Evolutionary conservation across 345 rosid species (phyloP).

Genomic region (Combretum micranthum): DNA sequence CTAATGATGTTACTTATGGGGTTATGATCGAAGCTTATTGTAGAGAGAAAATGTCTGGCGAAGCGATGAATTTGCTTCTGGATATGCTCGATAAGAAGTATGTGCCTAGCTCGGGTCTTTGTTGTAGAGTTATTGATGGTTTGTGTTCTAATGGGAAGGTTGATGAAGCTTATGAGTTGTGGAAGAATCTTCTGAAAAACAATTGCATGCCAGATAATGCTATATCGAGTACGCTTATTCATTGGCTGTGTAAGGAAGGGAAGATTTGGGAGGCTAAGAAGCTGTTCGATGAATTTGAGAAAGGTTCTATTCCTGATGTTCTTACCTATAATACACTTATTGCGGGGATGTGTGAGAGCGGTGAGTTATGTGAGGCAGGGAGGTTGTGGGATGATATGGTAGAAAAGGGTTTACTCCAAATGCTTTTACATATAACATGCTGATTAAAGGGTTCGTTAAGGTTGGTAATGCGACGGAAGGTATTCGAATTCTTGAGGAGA

Average conservation of each 20-base stretch:
- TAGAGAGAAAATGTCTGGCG: slow-evolving; percentile 55
- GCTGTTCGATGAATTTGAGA: slow-evolving; percentile 72
- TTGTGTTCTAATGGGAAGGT: slow-evolving; percentile 65
- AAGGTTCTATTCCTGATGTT: slow-evolving; percentile 58
- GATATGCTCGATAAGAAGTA: slow-evolving; percentile 69
- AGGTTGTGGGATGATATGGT: slow-evolving; percentile 85
- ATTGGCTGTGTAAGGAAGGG: slow-evolving; percentile 83
- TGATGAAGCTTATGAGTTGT: slow-evolving; percentile 58
- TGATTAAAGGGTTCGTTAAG: slow-evolving; percentile 64
- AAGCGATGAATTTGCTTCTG: slow-evolving; percentile 57
- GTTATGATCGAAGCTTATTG: slow-evolving; percentile 74
- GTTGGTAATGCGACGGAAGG: slow-evolving; percentile 68
- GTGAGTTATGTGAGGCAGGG: slow-evolving; percentile 65
- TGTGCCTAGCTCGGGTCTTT: slow-evolving; percentile 59
- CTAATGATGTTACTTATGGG: slow-evolving; percentile 85
- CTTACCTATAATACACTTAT: slow-evolving; percentile 73
- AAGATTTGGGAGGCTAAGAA: slow-evolving; percentile 61
- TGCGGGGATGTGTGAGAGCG: slow-evolving; percentile 73
- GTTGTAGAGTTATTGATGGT: slow-evolving; percentile 69
- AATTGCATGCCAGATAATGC: slow-evolving; percentile 73
- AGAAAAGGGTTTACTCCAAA: slow-evolving; percentile 66
- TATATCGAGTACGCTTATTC: slow-evolving; percentile 64
- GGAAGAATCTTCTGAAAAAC: slow-evolving; percentile 67
- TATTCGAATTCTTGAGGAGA: slow-evolving; percentile 57
- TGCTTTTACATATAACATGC: slow-evolving; percentile 63